phyloP scores from a whole-genome alignment of 2,329 filamentous ascomycete species.

The Hypoxylon sp. region DNA sequence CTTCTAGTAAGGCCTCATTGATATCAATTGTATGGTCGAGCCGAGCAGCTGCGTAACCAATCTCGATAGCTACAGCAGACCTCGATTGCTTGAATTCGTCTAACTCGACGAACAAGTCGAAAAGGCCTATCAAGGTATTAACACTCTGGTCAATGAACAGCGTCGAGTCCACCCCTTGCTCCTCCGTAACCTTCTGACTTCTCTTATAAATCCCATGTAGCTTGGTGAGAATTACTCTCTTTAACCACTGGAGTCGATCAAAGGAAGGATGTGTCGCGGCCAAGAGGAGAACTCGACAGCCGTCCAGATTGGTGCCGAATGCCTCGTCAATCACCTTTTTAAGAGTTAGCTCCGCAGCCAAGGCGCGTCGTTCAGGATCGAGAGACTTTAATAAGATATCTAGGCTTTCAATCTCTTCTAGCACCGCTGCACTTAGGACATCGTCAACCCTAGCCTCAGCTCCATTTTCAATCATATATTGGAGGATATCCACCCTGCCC shows the following conservation, averaged over 20 bases:
- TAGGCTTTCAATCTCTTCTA: background rate
- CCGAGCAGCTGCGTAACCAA: background rate
- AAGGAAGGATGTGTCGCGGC: background rate
- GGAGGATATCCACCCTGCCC: background rate
- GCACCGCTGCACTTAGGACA: background rate
- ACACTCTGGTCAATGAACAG: background rate
- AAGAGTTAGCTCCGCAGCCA: background rate
- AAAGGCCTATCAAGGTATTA: background rate
- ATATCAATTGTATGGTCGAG: constrained; percentile 1
- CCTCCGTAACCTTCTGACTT: background rate
- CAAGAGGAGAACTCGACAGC: background rate
- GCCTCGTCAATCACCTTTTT: background rate
- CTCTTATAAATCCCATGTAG: background rate
- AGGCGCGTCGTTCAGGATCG: background rate
- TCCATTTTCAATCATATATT: background rate
- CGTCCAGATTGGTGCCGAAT: background rate
- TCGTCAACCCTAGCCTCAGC: constrained; percentile 1
- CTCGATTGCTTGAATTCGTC: background rate
- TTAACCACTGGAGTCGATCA: background rate
- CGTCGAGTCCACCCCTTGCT: background rate
- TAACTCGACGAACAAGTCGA: background rate
- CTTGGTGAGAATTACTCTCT: background rate
- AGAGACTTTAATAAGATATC: background rate
- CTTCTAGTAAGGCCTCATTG: background rate
- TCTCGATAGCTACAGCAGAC: background rate